Evolutionary conservation across 768 basidiomycete species (phyloP).

Genomic region (Phaeotremella skinneri): DNA sequence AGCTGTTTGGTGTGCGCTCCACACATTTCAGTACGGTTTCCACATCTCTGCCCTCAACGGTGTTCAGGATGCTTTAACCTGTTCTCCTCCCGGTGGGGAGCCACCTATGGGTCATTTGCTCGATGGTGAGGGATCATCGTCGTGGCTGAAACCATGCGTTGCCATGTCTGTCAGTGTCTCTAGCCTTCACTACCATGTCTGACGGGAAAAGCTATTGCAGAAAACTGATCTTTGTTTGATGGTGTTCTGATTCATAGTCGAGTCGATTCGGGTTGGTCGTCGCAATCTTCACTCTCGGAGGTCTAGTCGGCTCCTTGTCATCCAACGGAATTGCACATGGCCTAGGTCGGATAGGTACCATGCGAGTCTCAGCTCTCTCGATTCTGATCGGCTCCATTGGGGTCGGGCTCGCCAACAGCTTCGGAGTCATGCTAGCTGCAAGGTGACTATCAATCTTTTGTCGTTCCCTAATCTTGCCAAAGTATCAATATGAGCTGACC

Average conservation of each 20-base stretch:
- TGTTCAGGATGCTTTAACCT: constrained; percentile 59
- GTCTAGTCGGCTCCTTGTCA: constrained; percentile 62
- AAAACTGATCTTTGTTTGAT: neutral
- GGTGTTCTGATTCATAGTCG: constrained; percentile 16
- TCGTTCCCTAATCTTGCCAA: neutral
- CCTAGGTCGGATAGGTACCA: constrained; percentile 32
- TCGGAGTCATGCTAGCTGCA: constrained; percentile 26
- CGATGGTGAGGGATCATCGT: neutral
- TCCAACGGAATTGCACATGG: constrained; percentile 20
- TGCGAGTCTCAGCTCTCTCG: constrained; percentile 22
- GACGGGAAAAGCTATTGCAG: neutral
- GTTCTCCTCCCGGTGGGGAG: constrained; percentile 18
- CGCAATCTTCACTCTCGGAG: constrained; percentile 80
- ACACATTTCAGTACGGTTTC: constrained; percentile 62
- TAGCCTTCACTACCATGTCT: neutral
- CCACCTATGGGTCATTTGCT: constrained; percentile 5
- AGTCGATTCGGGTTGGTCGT: constrained; percentile 78
- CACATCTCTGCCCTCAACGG: constrained; percentile 88
- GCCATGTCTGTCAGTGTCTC: constrained; percentile 34
- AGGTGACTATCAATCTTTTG: constrained; percentile 20
- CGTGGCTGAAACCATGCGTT: constrained; percentile 29
- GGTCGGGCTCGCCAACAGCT: constrained; percentile 24
- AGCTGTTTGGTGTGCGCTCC: constrained; percentile 39
- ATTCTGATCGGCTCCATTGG: constrained; percentile 33
- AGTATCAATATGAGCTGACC: constrained; percentile 4